Percentiles rank a stretch among this genome's conserved stretches.
These are phyloP conservation scores for Trametes meyenii DNA, from an alignment of 768 basidiomycete species.

Conservation along the genomic window DNA sequence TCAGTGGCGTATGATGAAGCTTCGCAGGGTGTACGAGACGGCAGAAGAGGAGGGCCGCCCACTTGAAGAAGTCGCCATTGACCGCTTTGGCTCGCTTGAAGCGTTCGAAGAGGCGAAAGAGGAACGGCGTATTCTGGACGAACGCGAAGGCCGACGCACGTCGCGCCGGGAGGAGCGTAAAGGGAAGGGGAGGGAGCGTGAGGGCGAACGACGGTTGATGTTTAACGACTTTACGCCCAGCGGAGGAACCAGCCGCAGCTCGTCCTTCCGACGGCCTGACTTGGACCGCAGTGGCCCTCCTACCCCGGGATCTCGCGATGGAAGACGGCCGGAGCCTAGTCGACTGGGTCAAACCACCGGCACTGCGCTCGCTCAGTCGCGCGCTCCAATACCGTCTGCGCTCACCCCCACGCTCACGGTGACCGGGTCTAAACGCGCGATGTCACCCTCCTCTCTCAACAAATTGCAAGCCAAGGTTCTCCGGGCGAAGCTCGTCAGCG, in stretches of 20 bases:
- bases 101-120: conserved; percentile 90
- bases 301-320: conserved; percentile 34
- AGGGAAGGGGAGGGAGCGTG: conserved; percentile 32
- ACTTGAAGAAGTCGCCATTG: conserved; percentile 79
- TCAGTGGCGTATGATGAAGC: conserved; percentile 97
- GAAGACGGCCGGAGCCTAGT: conserved; percentile 59
- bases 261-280: conserved; percentile 85
- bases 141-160: conserved; percentile 63
- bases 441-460: conserved; percentile 84
- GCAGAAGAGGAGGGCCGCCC: conserved; percentile 80
- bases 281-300: conserved; percentile 55
- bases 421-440: conserved; percentile 41
- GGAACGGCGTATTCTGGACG: conserved; percentile 84
- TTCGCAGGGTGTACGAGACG: conserved; percentile 86
- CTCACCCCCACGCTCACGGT: conserved; percentile 65
- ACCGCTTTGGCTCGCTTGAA: conserved; percentile 83
- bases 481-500: conserved; percentile 84
- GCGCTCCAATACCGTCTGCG: conserved; percentile 89
- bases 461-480: conserved; percentile 91
- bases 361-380: conserved; percentile 53
- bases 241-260: conserved; percentile 74
- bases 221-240: conserved; percentile 67
- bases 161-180: conserved; percentile 41
- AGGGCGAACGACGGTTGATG: conserved; percentile 58
- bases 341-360: conserved; percentile 59